phyloP scores from a whole-genome alignment of 805 yeast genomes.

The Scheffersomyces ergatensis region DNA sequence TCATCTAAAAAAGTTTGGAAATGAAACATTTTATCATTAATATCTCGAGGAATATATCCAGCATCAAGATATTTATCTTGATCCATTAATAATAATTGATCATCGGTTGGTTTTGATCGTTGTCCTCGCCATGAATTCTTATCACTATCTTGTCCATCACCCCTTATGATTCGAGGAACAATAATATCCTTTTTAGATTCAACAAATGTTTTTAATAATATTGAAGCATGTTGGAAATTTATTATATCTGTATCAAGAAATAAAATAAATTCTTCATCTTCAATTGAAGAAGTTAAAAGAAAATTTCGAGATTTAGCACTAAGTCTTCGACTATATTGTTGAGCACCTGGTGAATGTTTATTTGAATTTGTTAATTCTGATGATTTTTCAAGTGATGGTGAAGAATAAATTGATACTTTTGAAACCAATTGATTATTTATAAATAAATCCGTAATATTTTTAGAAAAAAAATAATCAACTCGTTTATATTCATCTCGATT shows the following conservation, averaged over 20 bases:
- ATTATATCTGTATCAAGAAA: slow-evolving; percentile 38
- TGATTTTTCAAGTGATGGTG: slow-evolving; percentile 19
- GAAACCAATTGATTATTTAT: no score
- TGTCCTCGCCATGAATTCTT: slow-evolving; percentile 40
- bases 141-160: slow-evolving; percentile 31
- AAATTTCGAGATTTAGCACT: slow-evolving; percentile 39
- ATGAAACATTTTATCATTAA: slow-evolving; percentile 24
- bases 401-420: slow-evolving; percentile 31
- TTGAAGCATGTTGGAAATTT: slow-evolving; percentile 18
- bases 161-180: slow-evolving; percentile 33
- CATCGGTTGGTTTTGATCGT: slow-evolving; percentile 28
- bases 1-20: slow-evolving; percentile 15
- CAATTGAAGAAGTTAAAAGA: slow-evolving; percentile 23
- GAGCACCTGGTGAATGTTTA: slow-evolving; percentile 26
- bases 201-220: slow-evolving; percentile 23
- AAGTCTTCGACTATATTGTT: slow-evolving; percentile 31
- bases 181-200: slow-evolving; percentile 28
- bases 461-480: slow-evolving; percentile 16
- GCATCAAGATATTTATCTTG: slow-evolving; percentile 25
- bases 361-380: slow-evolving; percentile 13
- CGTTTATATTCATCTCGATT: slow-evolving; percentile 20
- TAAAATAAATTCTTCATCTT: slow-evolving; percentile 28
- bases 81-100: slow-evolving; percentile 25
- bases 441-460: no score
- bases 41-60: slow-evolving; percentile 34